Conservation (phyloP, 108 stramenopile genomes). For the Stephanodiscus minutulus region DNA sequence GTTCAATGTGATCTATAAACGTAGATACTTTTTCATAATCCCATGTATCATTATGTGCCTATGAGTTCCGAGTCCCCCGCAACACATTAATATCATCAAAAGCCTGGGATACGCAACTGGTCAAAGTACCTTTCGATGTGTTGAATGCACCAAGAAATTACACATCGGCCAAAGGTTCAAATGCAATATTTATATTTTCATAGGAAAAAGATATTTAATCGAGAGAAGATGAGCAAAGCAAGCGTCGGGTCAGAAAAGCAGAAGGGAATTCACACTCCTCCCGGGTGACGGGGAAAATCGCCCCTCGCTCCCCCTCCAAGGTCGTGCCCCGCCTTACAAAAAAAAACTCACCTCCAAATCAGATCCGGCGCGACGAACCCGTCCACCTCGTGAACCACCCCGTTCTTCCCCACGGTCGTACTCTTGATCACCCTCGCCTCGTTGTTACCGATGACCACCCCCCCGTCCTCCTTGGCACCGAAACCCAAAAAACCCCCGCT, state of each 20-base stretch:
- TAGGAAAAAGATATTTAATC: not conserved
- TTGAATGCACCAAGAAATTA: not conserved
- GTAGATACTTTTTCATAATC: not conserved
- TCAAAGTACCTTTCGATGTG: slow-evolving; percentile 36
- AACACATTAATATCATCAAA: slow-evolving; percentile 4
- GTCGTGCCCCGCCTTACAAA: not conserved
- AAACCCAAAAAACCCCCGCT: slow-evolving; percentile 46
- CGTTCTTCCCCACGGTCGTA: slow-evolving; percentile 36
- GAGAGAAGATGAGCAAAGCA: not conserved
- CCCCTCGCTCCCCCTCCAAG: no score
- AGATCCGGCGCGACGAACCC: slow-evolving; percentile 47
- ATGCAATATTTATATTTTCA: not conserved
- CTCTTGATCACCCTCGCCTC: slow-evolving; percentile 43
- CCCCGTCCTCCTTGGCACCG: slow-evolving; percentile 51
- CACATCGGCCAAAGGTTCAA: not conserved
- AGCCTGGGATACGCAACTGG: slow-evolving; percentile 47
- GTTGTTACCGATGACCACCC: slow-evolving; percentile 52
- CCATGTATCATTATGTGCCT: no score
- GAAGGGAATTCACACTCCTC: not conserved
- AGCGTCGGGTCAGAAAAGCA: not conserved
- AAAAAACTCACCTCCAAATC: slow-evolving; percentile 37
- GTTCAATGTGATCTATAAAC: not conserved
- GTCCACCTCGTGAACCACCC: slow-evolving; percentile 50
- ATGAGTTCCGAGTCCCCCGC: not conserved
- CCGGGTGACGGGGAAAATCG: no score